Conservation (phyloP, 1,139 yeast genomes). For the Taphrina wiesneri region DNA sequence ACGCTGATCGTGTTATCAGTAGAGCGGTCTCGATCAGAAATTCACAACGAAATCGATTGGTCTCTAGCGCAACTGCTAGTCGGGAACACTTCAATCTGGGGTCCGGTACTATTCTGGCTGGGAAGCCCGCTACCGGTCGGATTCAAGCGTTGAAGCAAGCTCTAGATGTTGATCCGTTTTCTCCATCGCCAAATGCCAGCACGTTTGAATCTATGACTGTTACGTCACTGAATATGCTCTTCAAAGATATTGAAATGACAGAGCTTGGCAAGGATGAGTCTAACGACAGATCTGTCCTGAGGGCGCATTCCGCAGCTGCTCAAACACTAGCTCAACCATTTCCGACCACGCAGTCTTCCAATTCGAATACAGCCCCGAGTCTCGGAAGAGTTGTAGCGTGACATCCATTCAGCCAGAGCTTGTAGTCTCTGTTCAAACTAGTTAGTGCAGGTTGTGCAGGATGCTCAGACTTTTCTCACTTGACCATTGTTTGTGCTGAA, state of each 20-base stretch:
- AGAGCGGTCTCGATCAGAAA: not conserved
- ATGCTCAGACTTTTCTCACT: too few species aligned
- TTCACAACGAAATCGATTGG: not conserved
- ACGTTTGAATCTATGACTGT: too few species aligned
- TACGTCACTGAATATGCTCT: not conserved
- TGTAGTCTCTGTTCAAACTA: too few species aligned
- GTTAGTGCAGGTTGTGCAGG: too few species aligned
- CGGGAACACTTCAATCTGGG: not conserved
- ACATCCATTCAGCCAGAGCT: too few species aligned
- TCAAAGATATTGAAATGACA: not conserved
- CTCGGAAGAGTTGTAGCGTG: too few species aligned
- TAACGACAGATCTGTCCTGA: not conserved
- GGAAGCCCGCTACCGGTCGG: not conserved
- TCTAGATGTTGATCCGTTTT: not conserved
- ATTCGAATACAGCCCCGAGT: too few species aligned
- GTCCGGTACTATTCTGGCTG: not conserved
- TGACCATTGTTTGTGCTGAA: too few species aligned
- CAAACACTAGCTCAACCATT: not conserved
- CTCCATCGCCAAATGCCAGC: too few species aligned
- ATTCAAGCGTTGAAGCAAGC: not conserved
- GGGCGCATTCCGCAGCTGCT: not conserved
- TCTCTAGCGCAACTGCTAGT: constrained; percentile 8
- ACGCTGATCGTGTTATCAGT: not conserved
- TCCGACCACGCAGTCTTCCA: too few species aligned
- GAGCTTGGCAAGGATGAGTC: not conserved